Percentiles rank a stretch among this genome's conserved stretches.
phyloP scores from a whole-genome alignment of 768 basidiomycete species.

The Infundibulicybe gibba region DNA sequence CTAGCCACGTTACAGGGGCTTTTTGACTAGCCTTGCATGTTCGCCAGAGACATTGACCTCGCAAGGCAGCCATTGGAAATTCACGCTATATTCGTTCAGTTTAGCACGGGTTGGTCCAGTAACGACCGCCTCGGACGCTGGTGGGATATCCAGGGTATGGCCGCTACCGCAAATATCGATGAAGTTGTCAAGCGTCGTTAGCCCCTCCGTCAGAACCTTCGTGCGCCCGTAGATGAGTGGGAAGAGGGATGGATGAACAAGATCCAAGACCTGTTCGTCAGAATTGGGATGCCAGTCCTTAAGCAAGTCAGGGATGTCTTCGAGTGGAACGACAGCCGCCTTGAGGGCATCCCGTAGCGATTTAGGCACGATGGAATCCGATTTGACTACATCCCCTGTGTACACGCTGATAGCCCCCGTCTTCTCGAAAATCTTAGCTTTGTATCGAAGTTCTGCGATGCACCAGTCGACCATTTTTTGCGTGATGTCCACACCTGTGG shows the following conservation, averaged over 20 bases:
- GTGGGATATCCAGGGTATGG: no score
- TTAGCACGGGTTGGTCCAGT: constrained; percentile 8
- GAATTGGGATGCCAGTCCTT: constrained; percentile 47
- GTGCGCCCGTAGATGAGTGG: constrained; percentile 32
- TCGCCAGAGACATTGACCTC: no score
- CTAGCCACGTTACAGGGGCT: constrained; percentile 25
- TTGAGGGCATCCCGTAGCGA: constrained; percentile 19
- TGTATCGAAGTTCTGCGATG: constrained; percentile 22
- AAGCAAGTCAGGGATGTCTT: constrained; percentile 27
- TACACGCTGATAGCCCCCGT: constrained; percentile 13
- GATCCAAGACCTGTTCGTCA: constrained; percentile 37
- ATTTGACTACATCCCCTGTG: constrained; percentile 6
- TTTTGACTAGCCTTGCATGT: constrained; percentile 19
- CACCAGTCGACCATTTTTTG: constrained; percentile 20
- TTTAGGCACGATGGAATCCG: constrained; percentile 25
- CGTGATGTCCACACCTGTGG: constrained; percentile 14
- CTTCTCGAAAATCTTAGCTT: constrained; percentile 7
- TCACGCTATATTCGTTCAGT: constrained; percentile 21
- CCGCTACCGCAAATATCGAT: no score
- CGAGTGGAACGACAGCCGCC: constrained; percentile 22
- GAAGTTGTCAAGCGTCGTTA: constrained; percentile 16
- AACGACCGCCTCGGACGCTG: constrained; percentile 18
- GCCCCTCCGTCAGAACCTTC: constrained; percentile 12
- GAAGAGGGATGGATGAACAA: constrained; percentile 43
- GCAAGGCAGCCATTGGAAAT: no score